Conservation (phyloP, 2,329 filamentous ascomycete species). For the Zalaria obscura region DNA sequence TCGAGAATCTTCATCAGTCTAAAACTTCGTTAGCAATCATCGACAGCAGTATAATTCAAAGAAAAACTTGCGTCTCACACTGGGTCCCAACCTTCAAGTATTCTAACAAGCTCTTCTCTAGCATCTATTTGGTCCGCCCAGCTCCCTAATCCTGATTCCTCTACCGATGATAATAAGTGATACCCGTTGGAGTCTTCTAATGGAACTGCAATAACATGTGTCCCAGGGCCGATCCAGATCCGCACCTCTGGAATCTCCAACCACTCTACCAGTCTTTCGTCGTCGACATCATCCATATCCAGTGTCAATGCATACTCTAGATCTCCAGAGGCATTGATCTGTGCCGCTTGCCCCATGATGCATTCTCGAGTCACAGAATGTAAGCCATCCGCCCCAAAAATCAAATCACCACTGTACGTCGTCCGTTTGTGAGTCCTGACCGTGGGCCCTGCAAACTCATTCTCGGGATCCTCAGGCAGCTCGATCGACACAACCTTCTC, state of each 20-base stretch:
- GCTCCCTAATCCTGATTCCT: background rate
- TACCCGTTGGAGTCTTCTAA: background rate
- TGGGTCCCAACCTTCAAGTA: background rate
- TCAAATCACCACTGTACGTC: background rate
- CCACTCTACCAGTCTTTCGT: background rate
- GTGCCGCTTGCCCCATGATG: background rate
- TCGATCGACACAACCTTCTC: slow-evolving; percentile 16
- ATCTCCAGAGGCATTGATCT: background rate
- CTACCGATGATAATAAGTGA: background rate
- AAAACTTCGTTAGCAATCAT: too few species aligned
- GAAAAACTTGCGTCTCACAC: background rate
- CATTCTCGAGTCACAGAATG: background rate
- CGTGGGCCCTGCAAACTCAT: background rate
- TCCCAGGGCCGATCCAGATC: background rate
- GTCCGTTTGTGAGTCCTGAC: background rate
- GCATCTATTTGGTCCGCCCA: background rate
- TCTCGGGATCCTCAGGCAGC: slow-evolving; percentile 6
- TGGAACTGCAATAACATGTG: background rate
- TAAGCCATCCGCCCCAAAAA: background rate
- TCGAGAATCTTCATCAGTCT: background rate
- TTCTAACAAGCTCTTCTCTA: background rate
- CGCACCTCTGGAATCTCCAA: background rate
- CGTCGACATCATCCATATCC: background rate
- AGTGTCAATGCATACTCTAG: background rate
- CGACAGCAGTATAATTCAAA: too few species aligned